A percentile compares a stretch with the other conserved stretches of the same genome.
phyloP scores from a whole-genome alignment of 1,284 basidiomycete genomes.

The Marasmius tenuissimus region DNA sequence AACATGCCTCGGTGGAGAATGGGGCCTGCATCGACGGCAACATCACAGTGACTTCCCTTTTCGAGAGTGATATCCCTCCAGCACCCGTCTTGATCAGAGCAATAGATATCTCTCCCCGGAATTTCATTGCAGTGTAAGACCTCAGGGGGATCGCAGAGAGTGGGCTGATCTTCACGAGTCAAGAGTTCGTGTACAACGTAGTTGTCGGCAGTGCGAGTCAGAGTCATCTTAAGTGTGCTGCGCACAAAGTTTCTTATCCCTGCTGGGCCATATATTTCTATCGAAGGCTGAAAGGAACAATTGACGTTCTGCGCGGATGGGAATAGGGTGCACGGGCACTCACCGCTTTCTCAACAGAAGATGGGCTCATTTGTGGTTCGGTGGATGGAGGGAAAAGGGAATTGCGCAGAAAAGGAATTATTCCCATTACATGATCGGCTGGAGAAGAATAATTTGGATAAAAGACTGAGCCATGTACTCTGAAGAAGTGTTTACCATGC shows the following conservation, averaged over 20 bases:
- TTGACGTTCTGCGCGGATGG: slow-evolving; percentile 2
- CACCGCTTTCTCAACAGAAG: slow-evolving; percentile 11
- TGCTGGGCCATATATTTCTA: slow-evolving; percentile 84
- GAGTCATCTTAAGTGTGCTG: slow-evolving; percentile 69
- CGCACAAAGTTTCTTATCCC: slow-evolving; percentile 83
- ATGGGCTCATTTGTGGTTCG: slow-evolving; percentile 6
- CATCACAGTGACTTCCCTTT: slow-evolving; percentile 37
- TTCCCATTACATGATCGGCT: slow-evolving; percentile 84
- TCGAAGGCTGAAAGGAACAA: slow-evolving; percentile 41
- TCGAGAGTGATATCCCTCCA: slow-evolving; percentile 61
- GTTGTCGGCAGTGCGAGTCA: slow-evolving; percentile 60
- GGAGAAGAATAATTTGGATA: background rate
- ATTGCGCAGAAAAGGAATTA: slow-evolving; percentile 72
- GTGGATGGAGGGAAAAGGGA: slow-evolving; percentile 48
- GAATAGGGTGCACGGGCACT: slow-evolving; percentile 6
- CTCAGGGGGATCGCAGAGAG: slow-evolving; percentile 48
- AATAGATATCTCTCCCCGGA: slow-evolving; percentile 63
- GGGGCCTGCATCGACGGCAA: slow-evolving; percentile 75
- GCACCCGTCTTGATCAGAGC: slow-evolving; percentile 59
- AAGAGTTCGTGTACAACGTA: slow-evolving; percentile 87
- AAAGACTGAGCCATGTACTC: background rate
- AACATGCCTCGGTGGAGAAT: slow-evolving; percentile 77
- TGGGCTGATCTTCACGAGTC: slow-evolving; percentile 44
- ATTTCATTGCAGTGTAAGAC: slow-evolving; percentile 68
- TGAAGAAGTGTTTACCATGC: slow-evolving; percentile 55